phyloP scores from a whole-genome alignment of 176 grass and related monocot species.

The Canna indica region DNA sequence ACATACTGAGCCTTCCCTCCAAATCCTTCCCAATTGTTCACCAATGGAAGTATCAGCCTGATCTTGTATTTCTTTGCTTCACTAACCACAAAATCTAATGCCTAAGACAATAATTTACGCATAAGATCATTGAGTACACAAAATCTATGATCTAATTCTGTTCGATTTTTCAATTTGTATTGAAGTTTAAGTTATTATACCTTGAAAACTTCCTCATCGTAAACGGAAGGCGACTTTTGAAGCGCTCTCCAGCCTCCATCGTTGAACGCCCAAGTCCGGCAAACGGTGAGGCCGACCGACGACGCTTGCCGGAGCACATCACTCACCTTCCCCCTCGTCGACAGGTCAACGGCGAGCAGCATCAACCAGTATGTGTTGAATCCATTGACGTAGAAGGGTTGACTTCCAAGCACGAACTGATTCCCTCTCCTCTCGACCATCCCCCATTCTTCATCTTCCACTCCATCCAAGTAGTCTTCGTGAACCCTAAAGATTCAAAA shows the following conservation, averaged over 20 bases:
- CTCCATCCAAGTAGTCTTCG: neutral
- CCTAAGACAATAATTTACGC: conserved; percentile 20
- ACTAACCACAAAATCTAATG: conserved; percentile 64
- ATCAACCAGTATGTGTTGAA: conserved; percentile 81
- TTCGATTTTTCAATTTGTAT: neutral
- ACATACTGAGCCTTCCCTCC: conserved; percentile 67
- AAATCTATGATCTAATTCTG: neutral
- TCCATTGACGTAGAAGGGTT: conserved; percentile 62
- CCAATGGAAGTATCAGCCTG: conserved; percentile 42
- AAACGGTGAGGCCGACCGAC: conserved; percentile 43
- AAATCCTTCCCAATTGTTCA: conserved; percentile 59
- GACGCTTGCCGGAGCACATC: conserved; percentile 54
- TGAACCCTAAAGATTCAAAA: neutral
- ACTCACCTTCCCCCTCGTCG: conserved; percentile 47
- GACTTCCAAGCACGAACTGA: conserved; percentile 34
- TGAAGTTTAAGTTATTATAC: conserved; percentile 13
- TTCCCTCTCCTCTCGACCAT: conserved; percentile 40
- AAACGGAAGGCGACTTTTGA: conserved; percentile 51
- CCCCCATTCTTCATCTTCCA: conserved; percentile 25
- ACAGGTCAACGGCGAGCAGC: conserved; percentile 48
- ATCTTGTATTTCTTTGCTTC: conserved; percentile 58
- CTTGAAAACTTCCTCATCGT: conserved; percentile 69
- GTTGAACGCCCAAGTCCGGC: conserved; percentile 66
- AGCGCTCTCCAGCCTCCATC: conserved; percentile 69
- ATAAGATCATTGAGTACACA: neutral